phyloP scores from a whole-genome alignment of 257 asterid species.

The Euphrasia confusa region DNA sequence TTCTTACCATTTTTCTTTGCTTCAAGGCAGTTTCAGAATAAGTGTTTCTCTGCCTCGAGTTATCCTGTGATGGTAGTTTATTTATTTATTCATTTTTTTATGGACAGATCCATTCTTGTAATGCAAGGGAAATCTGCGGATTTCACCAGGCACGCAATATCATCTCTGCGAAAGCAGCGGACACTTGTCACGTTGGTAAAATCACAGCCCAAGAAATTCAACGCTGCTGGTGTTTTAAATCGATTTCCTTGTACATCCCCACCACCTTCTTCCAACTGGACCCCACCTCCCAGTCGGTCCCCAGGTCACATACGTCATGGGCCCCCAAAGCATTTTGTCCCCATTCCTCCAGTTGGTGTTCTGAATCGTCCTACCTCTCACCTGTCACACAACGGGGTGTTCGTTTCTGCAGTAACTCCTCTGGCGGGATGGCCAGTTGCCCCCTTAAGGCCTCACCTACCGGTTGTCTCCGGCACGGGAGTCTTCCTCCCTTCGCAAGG shows the following conservation, averaged over 20 bases:
- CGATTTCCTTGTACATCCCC: conserved; percentile 33
- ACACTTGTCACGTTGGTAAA: conserved; percentile 58
- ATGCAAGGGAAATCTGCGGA: conserved; percentile 75
- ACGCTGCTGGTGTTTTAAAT: conserved; percentile 26
- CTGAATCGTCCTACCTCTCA: conserved; percentile 36
- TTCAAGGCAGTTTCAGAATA: conserved; percentile 3
- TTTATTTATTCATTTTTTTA: background rate
- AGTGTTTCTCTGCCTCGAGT: background rate
- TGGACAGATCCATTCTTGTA: conserved; percentile 56
- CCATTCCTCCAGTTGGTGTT: conserved; percentile 41
- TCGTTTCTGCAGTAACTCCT: conserved; percentile 36
- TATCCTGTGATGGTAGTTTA: background rate
- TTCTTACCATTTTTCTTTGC: background rate
- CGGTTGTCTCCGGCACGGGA: conserved; percentile 81
- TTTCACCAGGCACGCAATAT: conserved; percentile 59
- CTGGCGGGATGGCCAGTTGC: conserved; percentile 48
- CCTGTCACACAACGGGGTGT: conserved; percentile 39
- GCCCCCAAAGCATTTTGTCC: conserved; percentile 42
- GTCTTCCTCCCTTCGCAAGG: conserved; percentile 77
- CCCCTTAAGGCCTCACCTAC: conserved; percentile 45
- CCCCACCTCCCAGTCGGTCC: conserved; percentile 54
- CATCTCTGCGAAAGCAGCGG: conserved; percentile 59
- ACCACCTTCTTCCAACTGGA: conserved; percentile 48
- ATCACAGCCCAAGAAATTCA: conserved; percentile 50
- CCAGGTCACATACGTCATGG: conserved; percentile 45